phyloP scores from a whole-genome alignment of 805 yeast genomes.

The Candida cerambycidarum region DNA sequence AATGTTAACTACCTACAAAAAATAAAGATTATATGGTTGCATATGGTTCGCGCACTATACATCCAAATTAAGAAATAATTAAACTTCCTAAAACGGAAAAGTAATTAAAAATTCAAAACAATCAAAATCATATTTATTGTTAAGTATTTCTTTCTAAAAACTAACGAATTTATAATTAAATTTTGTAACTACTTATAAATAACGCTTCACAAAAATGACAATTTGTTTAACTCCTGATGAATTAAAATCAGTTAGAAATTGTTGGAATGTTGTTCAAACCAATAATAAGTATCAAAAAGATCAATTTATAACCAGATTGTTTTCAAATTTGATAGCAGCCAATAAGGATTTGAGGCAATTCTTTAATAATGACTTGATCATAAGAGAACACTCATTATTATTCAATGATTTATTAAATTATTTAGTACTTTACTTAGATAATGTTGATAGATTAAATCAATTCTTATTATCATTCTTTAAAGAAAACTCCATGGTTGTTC shows the following conservation, averaged over 20 bases:
- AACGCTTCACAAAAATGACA: slow-evolving; percentile 11
- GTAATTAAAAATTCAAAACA: slow-evolving; percentile 9
- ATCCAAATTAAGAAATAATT: slow-evolving; percentile 5
- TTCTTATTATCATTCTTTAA: slow-evolving; percentile 32
- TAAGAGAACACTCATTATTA: slow-evolving; percentile 30
- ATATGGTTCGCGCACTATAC: slow-evolving; percentile 3
- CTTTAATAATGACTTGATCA: slow-evolving; percentile 19
- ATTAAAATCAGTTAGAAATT: slow-evolving; percentile 22
- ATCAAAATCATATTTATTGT: slow-evolving; percentile 6
- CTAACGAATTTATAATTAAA: slow-evolving; percentile 2
- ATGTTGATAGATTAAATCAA: slow-evolving; percentile 28
- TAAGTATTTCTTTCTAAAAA: background rate
- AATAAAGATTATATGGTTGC: background rate
- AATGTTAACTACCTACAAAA: background rate
- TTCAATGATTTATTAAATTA: slow-evolving; percentile 37
- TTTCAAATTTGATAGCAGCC: slow-evolving; percentile 32
- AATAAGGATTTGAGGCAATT: slow-evolving; percentile 27
- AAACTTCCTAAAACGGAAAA: slow-evolving; percentile 9
- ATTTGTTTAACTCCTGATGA: slow-evolving; percentile 13
- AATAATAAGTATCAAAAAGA: slow-evolving; percentile 29
- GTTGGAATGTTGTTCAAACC: slow-evolving; percentile 36
- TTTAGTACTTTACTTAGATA: slow-evolving; percentile 30
- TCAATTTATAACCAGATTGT: slow-evolving; percentile 31
- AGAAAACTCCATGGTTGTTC: slow-evolving; percentile 29
- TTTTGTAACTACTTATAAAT: background rate